phyloP scores from a whole-genome alignment of 2,329 filamentous ascomycete genomes.

The Diaporthe sp. region DNA sequence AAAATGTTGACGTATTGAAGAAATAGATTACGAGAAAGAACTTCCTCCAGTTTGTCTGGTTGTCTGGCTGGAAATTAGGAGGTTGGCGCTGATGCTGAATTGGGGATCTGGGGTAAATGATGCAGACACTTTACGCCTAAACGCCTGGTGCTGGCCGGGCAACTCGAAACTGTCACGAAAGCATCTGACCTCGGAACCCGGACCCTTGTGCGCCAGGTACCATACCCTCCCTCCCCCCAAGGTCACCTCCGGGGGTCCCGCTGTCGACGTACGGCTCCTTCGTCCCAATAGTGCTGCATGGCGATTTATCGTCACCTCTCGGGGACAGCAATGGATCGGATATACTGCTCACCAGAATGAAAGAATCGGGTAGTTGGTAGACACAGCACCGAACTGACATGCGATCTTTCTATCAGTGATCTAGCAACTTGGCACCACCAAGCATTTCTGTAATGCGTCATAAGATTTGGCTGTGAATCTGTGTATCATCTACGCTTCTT shows the following conservation, averaged over 20 bases:
- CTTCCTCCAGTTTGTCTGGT: neutral
- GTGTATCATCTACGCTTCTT: neutral
- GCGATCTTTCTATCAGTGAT: neutral
- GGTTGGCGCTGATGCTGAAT: conserved; percentile 39
- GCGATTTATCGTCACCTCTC: neutral
- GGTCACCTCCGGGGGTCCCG: too few relatives aligned
- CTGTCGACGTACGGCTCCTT: neutral
- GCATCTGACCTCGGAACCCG: conserved; percentile 54
- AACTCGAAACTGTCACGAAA: conserved; percentile 61
- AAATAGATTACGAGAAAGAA: neutral
- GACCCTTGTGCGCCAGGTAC: neutral
- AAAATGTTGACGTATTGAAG: too few relatives aligned
- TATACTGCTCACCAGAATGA: neutral
- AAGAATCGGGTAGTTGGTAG: too few relatives aligned
- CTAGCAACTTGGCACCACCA: neutral
- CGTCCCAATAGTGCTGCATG: neutral
- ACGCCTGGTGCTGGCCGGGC: conserved; percentile 57
- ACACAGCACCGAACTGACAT: neutral
- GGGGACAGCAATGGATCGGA: neutral
- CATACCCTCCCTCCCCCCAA: neutral
- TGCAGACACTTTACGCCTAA: conserved; percentile 23
- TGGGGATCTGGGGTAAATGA: conserved; percentile 7
- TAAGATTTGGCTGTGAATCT: neutral
- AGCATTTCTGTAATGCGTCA: neutral
- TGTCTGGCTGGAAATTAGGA: neutral